phyloP scores from a whole-genome alignment of 2,329 filamentous ascomycete genomes.

The Myriosclerotinia curreyana region DNA sequence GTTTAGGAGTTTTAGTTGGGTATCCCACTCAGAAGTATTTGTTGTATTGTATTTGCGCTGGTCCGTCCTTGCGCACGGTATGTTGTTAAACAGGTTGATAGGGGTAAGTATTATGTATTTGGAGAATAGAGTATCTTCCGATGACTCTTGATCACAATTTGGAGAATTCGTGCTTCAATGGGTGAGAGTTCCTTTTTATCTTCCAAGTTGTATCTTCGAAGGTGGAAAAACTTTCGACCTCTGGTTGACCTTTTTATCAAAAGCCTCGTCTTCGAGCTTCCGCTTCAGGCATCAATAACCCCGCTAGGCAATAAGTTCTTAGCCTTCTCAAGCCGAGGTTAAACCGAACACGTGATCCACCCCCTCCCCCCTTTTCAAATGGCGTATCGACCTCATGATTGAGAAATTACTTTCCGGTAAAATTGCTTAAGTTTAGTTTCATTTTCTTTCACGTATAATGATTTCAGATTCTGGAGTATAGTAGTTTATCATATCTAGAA shows the following conservation, averaged over 20 bases:
- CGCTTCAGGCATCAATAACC: slow-evolving; percentile 14
- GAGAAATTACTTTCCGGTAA: neutral
- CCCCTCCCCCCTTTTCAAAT: neutral
- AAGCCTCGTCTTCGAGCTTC: slow-evolving; percentile 22
- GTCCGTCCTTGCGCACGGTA: slow-evolving; percentile 16
- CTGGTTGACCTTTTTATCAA: slow-evolving; percentile 18
- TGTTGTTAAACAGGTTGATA: slow-evolving; percentile 12
- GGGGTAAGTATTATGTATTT: neutral
- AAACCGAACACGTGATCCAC: neutral
- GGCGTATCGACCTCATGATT: neutral
- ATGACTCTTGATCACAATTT: slow-evolving; percentile 1
- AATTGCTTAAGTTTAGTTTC: neutral
- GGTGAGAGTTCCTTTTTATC: neutral
- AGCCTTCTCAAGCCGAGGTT: neutral
- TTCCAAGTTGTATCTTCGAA: slow-evolving; percentile 10
- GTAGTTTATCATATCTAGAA: neutral
- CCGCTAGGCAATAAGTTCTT: slow-evolving; percentile 18
- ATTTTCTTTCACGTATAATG: neutral
- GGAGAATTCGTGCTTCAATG: neutral
- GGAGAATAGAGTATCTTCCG: neutral
- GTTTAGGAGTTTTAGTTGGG: neutral
- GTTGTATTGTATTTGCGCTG: slow-evolving; percentile 20
- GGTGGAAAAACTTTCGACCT: neutral
- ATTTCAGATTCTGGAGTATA: neutral
- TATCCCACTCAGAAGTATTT: slow-evolving; percentile 17